phyloP scores from a whole-genome alignment of 768 basidiomycete genomes.

The Pulveroboletus frians region DNA sequence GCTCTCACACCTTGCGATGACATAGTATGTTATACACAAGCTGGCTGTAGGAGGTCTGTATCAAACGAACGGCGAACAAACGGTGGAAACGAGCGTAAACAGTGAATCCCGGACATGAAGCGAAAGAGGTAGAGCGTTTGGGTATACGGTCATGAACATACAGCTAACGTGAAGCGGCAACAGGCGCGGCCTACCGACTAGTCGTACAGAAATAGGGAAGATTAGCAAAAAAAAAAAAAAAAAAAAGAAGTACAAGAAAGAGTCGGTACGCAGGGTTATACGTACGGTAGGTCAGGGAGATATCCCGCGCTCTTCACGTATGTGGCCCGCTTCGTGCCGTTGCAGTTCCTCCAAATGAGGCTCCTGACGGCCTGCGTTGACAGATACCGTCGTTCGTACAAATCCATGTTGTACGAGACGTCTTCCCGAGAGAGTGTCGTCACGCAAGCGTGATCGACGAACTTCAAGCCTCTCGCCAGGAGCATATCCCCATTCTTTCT shows the following conservation, averaged over 20 bases:
- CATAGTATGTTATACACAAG: slow-evolving; percentile 2
- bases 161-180: slow-evolving; percentile 7
- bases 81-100: slow-evolving; percentile 20
- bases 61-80: slow-evolving; percentile 19
- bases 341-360: slow-evolving; percentile 28
- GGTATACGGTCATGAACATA: slow-evolving; percentile 20
- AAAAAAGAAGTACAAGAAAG: background rate
- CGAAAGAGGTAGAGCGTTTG: slow-evolving; percentile 9
- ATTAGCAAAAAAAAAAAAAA: background rate
- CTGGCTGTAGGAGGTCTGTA: background rate
- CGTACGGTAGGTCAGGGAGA: slow-evolving; percentile 24
- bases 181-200: slow-evolving; percentile 16
- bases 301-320: slow-evolving; percentile 29
- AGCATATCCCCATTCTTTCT: slow-evolving; percentile 34
- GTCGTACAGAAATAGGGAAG: slow-evolving; percentile 11
- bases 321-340: slow-evolving; percentile 27
- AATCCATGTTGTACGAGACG: slow-evolving; percentile 30
- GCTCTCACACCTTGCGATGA: background rate
- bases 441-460: slow-evolving; percentile 39
- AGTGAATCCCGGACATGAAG: slow-evolving; percentile 8
- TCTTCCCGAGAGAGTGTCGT: slow-evolving; percentile 33
- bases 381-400: slow-evolving; percentile 29
- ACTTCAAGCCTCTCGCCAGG: slow-evolving; percentile 29
- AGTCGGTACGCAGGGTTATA: background rate
- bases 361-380: slow-evolving; percentile 23